Evolutionary conservation across 208 protist genomes (phyloP), one percentile per base, ranked within the genome.

Genomic region (Leishmania turanica): DNA sequence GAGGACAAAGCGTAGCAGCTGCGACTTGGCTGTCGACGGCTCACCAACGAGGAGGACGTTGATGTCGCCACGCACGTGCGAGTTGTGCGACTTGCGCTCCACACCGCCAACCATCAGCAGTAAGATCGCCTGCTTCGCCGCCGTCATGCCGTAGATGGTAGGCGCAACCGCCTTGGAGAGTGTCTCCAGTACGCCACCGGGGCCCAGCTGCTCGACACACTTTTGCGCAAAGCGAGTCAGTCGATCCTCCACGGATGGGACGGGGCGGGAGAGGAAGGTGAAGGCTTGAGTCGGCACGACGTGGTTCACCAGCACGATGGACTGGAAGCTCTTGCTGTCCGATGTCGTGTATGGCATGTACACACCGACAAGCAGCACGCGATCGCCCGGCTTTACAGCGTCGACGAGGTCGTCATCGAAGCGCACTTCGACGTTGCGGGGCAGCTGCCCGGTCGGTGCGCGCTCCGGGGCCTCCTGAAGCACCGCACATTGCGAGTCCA

Each of bases 1-100:
- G 42, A 99, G 78, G 0, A 99, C 94, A 84, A 99, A 99, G 49
- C 99, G 92, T 9, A 99, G 91, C n/a, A 99, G 83, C 91, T 99
- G 99, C n/a, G 99, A 99, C 89, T 99, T 99, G 42, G 99, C 99
- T 21, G 99, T 99, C 0, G 99, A 99, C 0, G 99, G 99, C 88
- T 99, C 99, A 47, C 99, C 99, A 34, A 99, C 96, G 78, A 99
- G 91, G 0, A 99, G 86, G 4, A 99, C 84, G 92, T 99, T 99
- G 83, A 99, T 99, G 86, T 99, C 99, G n/a, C 98, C 99, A 86
- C 79, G 99, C 64, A 98, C 99, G 96, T 84, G 98, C 0, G 94
- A 93, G 82, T 97, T 96, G 79, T 99, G 97, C 69, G 98, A 98
- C 68, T 95, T 96, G 24, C 97, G 94, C 88, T 99, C 99, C 0